Base-by-base conservation (phyloP, 768 basidiomycete species). In the Russula vinacea region DNA sequence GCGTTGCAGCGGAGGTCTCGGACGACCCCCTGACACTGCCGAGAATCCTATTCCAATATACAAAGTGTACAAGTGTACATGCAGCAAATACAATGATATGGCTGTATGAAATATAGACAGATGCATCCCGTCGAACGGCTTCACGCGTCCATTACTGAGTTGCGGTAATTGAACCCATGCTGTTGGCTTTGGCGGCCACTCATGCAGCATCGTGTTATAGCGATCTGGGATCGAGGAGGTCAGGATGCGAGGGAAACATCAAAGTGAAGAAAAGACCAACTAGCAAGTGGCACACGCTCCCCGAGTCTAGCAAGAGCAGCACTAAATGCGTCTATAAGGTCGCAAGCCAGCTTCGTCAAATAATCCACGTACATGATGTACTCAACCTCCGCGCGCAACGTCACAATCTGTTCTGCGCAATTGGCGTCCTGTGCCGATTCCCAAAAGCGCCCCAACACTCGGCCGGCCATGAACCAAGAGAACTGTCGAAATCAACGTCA, bases 401-500 rank as follows among this genome's bases (percentile, higher is more conserved):
- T 84, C 2, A 79, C 70, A n/a, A 82, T 78, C 71, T 87, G 86
- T 35, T 85, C 84, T 29, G 76, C 69, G 62, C 80, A 80, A 22
- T 83, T 80, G 5, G 79, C 80, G 40, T 87, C 82, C 37, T 84
- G 77, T 4, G 87, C 84, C 37, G 84, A 85, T 66, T 83, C 82
- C 39, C 88, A 73, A 72, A 89, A 89, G 16, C 86, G 80, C 19
- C 84, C 80, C 24, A 91, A 78, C 13, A 87, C 85, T 33, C 86
- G 78, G 3, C 87, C 89, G 51, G 81, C 82, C 56, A 81, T 76
- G 71, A 87, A 90, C 87, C 87, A 92, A 68, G 81, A 82, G 67
- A 86, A 84, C 85, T 87, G 19, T 51, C 32, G 47, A 37, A 60
- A 2, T 53, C 37, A 14, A 33, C 37, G 35, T 61, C 45, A 62